These are phyloP conservation scores for Labyrinthula sp. DNA, from an alignment of 352 stramenopile species.

Conservation along the genomic window DNA sequence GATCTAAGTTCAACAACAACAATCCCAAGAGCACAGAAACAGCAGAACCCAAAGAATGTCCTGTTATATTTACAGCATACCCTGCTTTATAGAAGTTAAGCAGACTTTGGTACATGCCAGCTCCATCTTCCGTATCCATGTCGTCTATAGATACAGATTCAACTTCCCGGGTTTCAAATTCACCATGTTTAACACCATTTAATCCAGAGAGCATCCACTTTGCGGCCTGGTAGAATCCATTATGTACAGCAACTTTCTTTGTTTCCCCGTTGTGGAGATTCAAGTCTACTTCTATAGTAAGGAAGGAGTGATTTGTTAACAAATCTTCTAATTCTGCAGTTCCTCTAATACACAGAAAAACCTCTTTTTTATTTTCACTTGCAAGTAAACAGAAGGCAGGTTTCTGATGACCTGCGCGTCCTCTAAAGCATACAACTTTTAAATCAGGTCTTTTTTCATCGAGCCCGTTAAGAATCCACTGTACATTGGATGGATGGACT, in stretches of 20 bases:
- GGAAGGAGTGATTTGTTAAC: too few species aligned
- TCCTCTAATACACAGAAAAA: conserved; percentile 8
- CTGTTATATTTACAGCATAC: conserved; percentile 10
- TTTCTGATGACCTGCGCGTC: conserved; percentile 5
- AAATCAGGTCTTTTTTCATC: neutral
- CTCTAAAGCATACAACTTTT: conserved; percentile 2
- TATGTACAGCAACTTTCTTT: conserved; percentile 10
- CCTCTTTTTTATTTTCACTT: conserved; percentile 7
- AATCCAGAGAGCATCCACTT: conserved; percentile 17
- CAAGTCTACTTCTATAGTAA: too few species aligned
- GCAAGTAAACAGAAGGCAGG: conserved; percentile 19
- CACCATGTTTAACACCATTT: neutral
- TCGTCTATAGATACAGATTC: conserved; percentile 1
- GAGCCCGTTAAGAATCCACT: conserved; percentile 21
- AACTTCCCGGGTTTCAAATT: neutral
- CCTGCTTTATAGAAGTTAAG: conserved; percentile 1
- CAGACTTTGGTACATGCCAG: conserved; percentile 1
- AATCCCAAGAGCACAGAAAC: conserved; percentile 13
- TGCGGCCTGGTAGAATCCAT: conserved; percentile 14
- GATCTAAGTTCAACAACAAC: conserved; percentile 4
- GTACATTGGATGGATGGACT: conserved; percentile 2
- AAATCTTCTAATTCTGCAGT: conserved; percentile 11
- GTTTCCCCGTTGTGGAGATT: conserved; percentile 17
- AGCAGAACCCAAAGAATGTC: conserved; percentile 16
- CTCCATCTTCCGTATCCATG: conserved; percentile 5